phyloP scores from a whole-genome alignment of 164 flowering plant species.

The Vitis vinifera region ASM3070453v1 NC_081823.1:10564001-10564500 shows the following conservation, averaged over 20 bases:
- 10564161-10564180: not conserved
- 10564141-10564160: conserved; percentile 4
- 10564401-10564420: too few species aligned
- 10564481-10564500: not conserved
- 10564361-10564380: too few species aligned
- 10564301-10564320: too few species aligned
- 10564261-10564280: too few species aligned
- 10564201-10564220: not conserved
- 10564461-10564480: not conserved
- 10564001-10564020: not conserved
- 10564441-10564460: not conserved
- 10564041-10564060: not conserved
- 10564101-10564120: not conserved
- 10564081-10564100: not conserved
- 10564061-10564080: not conserved
- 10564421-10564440: not conserved
- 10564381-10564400: too few species aligned
- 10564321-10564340: not conserved
- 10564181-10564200: not conserved
- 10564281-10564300: too few species aligned
- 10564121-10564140: not conserved
- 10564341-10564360: not conserved
- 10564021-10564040: conserved; percentile 3
- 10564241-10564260: too few species aligned
- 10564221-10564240: too few species aligned